These are phyloP conservation scores for Ambrosiella xylebori DNA, from an alignment of 2,329 filamentous ascomycete species.

Conservation along the genomic window DNA sequence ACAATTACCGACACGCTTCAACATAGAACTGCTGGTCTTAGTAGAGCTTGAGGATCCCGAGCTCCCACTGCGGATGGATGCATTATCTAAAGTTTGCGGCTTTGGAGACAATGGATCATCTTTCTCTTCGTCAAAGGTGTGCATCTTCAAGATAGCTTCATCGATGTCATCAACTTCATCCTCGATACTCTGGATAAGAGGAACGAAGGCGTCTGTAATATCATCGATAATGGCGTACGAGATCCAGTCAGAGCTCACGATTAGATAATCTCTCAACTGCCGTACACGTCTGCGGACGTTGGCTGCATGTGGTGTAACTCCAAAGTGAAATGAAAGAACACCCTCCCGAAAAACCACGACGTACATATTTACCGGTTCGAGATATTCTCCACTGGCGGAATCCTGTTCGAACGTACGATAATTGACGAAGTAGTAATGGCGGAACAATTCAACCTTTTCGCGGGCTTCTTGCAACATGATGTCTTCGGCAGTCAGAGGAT, in stretches of 20 bases:
- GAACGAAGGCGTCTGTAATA: constrained; percentile 90
- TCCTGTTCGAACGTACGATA: constrained; percentile 98
- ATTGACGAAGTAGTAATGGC: constrained; percentile 96
- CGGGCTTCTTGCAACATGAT: constrained; percentile 95
- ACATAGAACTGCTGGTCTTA: constrained; percentile 57
- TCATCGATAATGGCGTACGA: constrained; percentile 97
- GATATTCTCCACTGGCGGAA: constrained; percentile 68
- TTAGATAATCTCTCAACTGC: constrained; percentile 83
- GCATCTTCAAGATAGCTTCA: constrained; percentile 70
- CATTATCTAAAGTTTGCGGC: constrained; percentile 22
- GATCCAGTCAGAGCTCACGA: constrained; percentile 91
- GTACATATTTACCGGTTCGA: constrained; percentile 95
- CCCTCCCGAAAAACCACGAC: constrained; percentile 93
- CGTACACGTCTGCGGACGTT: constrained; percentile 89
- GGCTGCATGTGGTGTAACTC: constrained; percentile 85
- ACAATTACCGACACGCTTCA: constrained; percentile 80
- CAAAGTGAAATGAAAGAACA: constrained; percentile 91
- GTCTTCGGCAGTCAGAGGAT: constrained; percentile 87
- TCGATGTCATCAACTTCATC: constrained; percentile 96
- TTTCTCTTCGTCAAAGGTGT: constrained; percentile 29
- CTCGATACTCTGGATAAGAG: constrained; percentile 82
- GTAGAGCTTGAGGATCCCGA: constrained; percentile 13
- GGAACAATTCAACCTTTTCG: constrained; percentile 94
- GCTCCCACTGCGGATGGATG: constrained; percentile 18
- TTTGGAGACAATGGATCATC: neutral